A percentile compares a stretch with the other conserved stretches of the same genome.
These are phyloP conservation scores for Cercospora janseana DNA, from an alignment of 2,329 filamentous ascomycete genomes.

Conservation along the genomic window DNA sequence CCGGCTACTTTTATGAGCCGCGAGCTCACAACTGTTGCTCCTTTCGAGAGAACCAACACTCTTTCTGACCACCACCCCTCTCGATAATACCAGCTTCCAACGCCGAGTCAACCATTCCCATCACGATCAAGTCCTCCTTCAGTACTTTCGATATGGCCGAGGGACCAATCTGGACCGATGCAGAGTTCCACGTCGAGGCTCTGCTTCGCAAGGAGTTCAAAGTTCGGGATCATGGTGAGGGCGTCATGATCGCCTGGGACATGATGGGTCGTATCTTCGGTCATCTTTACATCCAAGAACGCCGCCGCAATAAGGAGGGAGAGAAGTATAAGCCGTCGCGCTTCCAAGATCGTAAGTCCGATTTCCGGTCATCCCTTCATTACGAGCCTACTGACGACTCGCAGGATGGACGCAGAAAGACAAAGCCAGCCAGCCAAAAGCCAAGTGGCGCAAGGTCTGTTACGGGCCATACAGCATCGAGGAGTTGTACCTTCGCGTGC, in stretches of 20 bases:
- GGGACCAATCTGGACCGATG: neutral
- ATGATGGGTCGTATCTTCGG: slow-evolving; percentile 1
- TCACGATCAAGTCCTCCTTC: no score
- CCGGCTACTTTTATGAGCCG: no score
- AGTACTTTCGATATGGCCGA: neutral
- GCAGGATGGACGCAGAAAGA: neutral
- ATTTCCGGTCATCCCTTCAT: neutral
- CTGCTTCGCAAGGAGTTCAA: neutral
- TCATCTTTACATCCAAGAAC: neutral
- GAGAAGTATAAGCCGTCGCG: neutral
- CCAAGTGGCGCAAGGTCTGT: neutral
- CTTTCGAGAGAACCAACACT: no score
- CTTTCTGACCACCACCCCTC: no score
- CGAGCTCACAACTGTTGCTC: no score
- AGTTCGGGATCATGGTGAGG: neutral
- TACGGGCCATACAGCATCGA: neutral
- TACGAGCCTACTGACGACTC: neutral
- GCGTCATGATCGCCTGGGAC: neutral
- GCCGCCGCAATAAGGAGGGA: neutral
- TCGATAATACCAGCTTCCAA: no score
- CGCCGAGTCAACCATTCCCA: no score
- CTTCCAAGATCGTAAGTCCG: neutral
- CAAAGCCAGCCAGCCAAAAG: neutral
- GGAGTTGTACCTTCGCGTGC: neutral
- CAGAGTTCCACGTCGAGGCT: neutral